phyloP scores from a whole-genome alignment of 768 basidiomycete species.

The Lactarius pseudohatsudake region DNA sequence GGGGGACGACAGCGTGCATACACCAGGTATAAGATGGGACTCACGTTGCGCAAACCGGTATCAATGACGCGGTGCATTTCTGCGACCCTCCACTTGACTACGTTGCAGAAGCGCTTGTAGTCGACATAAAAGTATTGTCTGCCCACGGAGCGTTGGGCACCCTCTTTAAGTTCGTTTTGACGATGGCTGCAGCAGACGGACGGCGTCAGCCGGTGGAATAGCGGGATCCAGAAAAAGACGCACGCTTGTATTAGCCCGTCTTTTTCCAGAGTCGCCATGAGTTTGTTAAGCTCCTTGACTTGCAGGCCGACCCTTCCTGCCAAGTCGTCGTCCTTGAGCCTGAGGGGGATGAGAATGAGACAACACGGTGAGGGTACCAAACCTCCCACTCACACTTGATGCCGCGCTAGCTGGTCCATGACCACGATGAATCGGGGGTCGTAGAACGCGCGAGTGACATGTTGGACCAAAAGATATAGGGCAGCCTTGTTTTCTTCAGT shows the following conservation, averaged over 20 bases:
- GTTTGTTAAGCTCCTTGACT: slow-evolving; percentile 86
- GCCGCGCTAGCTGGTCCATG: slow-evolving; percentile 89
- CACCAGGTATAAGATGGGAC: slow-evolving; percentile 28
- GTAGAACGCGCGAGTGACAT: slow-evolving; percentile 92
- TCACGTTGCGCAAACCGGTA: slow-evolving; percentile 81
- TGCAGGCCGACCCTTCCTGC: slow-evolving; percentile 89
- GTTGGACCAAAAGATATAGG: slow-evolving; percentile 85
- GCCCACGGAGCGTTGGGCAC: slow-evolving; percentile 81
- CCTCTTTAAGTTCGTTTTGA: slow-evolving; percentile 89
- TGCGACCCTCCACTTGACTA: slow-evolving; percentile 95
- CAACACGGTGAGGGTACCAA: slow-evolving; percentile 21
- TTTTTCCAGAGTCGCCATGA: slow-evolving; percentile 77
- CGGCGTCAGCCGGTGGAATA: background rate
- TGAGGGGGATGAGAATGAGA: slow-evolving; percentile 37
- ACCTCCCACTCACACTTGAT: slow-evolving; percentile 84
- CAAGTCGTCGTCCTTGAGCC: slow-evolving; percentile 91
- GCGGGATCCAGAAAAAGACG: slow-evolving; percentile 33
- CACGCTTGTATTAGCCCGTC: slow-evolving; percentile 79
- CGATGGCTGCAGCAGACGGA: slow-evolving; percentile 58
- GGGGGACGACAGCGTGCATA: background rate
- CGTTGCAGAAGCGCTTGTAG: slow-evolving; percentile 93
- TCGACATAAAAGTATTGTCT: slow-evolving; percentile 97
- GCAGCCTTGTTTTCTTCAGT: slow-evolving; percentile 80
- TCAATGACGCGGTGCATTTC: slow-evolving; percentile 91
- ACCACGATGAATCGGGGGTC: slow-evolving; percentile 90